A percentile compares a stretch with the other conserved stretches of the same genome.
phyloP scores from a whole-genome alignment of 805 yeast genomes.

The Kuraishia borneana region DNA sequence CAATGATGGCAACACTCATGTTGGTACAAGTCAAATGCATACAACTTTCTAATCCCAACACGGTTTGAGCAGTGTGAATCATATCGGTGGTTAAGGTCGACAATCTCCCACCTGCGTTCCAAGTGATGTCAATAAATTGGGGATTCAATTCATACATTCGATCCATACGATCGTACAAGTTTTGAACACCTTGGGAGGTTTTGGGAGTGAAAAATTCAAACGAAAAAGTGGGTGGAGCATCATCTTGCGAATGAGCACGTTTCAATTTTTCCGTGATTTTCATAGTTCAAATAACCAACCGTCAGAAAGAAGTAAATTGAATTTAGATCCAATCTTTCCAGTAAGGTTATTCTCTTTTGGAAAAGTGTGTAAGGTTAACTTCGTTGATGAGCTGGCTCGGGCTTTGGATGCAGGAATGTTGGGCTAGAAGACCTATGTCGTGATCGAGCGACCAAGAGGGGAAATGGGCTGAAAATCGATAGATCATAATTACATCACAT shows the following conservation, averaged over 20 bases:
- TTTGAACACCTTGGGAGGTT: constrained; percentile 94
- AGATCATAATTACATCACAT: too few relatives aligned
- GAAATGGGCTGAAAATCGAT: too few relatives aligned
- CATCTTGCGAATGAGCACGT: constrained; percentile 22
- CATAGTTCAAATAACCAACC: constrained; percentile 17
- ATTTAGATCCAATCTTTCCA: too few relatives aligned
- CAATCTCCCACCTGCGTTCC: constrained; percentile 96
- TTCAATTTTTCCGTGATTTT: constrained; percentile 33
- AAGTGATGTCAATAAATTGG: constrained; percentile 87
- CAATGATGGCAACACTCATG: constrained; percentile 75
- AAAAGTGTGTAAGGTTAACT: too few relatives aligned
- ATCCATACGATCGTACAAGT: constrained; percentile 93
- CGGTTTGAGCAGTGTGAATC: constrained; percentile 83
- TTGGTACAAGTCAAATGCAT: constrained; percentile 98
- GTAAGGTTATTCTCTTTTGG: too few relatives aligned
- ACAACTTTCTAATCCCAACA: constrained; percentile 88
- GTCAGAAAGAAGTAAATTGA: too few relatives aligned
- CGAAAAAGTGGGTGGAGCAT: constrained; percentile 62
- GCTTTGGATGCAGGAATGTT: too few relatives aligned
- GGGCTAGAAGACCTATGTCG: too few relatives aligned
- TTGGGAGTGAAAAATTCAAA: constrained; percentile 97
- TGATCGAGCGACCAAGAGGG: too few relatives aligned
- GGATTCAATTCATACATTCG: constrained; percentile 92
- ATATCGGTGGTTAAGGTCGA: constrained; percentile 82
- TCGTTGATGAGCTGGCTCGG: too few relatives aligned